phyloP scores from a whole-genome alignment of 2,329 filamentous ascomycete genomes.

The Colletotrichum liriopes region DNA sequence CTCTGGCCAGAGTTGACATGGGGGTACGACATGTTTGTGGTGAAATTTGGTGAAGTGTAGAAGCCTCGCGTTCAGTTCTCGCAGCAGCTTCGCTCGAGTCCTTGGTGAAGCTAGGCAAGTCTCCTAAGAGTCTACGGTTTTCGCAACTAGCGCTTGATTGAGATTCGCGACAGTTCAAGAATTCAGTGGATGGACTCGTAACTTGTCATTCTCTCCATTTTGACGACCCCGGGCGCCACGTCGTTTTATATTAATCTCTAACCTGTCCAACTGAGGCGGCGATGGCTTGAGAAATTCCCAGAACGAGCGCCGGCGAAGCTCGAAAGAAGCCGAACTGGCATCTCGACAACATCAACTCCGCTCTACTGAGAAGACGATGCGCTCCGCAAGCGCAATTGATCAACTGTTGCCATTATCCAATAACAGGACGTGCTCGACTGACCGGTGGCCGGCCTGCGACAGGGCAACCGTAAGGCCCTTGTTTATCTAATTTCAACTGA shows the following conservation, averaged over 20 bases:
- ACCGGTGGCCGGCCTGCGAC: slow-evolving; percentile 37
- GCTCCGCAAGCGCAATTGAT: not conserved
- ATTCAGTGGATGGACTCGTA: not conserved
- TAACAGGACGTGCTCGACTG: slow-evolving; percentile 10
- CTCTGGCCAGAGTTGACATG: slow-evolving; percentile 13
- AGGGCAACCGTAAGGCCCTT: slow-evolving; percentile 21
- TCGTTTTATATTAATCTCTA: not conserved
- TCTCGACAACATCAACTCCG: not conserved
- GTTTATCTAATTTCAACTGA: slow-evolving; percentile 29
- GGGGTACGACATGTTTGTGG: slow-evolving; percentile 16
- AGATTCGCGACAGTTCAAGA: too few species aligned
- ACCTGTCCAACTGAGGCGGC: not conserved
- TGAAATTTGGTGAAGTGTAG: not conserved
- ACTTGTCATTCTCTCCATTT: not conserved
- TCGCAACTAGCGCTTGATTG: not conserved
- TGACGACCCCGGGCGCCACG: not conserved
- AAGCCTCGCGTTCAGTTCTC: not conserved
- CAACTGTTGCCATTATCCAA: slow-evolving; percentile 39
- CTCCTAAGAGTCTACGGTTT: not conserved
- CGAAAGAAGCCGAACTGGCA: not conserved
- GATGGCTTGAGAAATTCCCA: not conserved
- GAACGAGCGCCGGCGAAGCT: not conserved
- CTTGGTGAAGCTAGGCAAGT: not conserved
- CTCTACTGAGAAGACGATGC: slow-evolving; percentile 4
- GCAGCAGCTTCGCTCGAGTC: not conserved